These are phyloP conservation scores for Quercus suber DNA, from an alignment of 306 rosid species.

Conservation along the genomic window DNA sequence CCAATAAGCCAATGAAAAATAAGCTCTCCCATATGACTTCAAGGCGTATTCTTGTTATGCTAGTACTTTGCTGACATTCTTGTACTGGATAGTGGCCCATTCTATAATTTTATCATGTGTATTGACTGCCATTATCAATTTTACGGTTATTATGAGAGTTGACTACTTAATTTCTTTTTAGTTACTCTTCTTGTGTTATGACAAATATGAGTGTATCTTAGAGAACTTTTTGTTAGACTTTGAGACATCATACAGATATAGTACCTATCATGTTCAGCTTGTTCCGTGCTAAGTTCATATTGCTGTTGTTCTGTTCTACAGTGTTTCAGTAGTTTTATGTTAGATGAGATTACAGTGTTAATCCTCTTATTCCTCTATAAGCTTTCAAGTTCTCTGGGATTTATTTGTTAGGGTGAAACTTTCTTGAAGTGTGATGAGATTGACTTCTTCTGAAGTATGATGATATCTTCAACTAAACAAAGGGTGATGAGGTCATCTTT, in stretches of 20 bases:
- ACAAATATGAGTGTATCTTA: neutral
- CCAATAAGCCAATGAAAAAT: too few relatives aligned
- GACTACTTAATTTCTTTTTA: neutral
- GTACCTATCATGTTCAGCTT: neutral
- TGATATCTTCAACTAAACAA: too few relatives aligned
- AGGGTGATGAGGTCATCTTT: neutral
- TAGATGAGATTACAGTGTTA: neutral
- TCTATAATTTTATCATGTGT: neutral
- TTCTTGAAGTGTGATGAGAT: neutral
- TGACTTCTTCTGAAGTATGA: neutral
- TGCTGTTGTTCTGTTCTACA: neutral
- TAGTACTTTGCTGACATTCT: neutral
- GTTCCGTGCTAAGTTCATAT: neutral
- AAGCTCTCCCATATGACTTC: too few relatives aligned
- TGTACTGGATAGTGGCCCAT: neutral
- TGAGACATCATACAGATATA: neutral
- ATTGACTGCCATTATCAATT: neutral
- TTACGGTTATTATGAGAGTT: neutral
- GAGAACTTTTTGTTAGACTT: neutral
- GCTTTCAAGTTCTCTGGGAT: too few relatives aligned
- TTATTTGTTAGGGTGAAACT: too few relatives aligned
- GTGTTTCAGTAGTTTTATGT: neutral
- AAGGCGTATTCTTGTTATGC: neutral
- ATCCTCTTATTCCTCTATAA: too few relatives aligned
- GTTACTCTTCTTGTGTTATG: neutral